Evolutionary conservation across 140 eudicot genomes (phyloP).

Genomic region (Stevia rebaudiana): DNA sequence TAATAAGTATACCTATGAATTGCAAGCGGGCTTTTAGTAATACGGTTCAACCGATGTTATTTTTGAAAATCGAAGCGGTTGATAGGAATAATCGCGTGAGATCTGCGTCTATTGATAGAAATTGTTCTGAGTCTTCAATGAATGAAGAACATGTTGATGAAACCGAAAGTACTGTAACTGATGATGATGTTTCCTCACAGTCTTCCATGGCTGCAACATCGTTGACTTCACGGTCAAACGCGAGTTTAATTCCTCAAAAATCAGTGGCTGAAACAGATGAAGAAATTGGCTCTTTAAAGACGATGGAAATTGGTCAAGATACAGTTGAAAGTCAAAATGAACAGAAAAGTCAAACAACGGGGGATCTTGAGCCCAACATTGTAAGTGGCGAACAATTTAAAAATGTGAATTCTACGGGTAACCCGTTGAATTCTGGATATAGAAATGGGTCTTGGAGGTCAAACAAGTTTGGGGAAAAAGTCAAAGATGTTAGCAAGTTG

Average conservation of each 20-base stretch:
- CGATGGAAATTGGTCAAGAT: constrained; percentile 15
- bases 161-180: constrained; percentile 56
- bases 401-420: constrained; percentile 47
- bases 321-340: constrained; percentile 26
- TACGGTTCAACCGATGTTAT: constrained; percentile 60
- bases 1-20: constrained; percentile 58
- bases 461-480: constrained; percentile 24
- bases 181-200: constrained; percentile 82
- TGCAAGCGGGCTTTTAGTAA: constrained; percentile 78
- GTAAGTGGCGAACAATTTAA: constrained; percentile 28
- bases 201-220: constrained; percentile 59
- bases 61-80: constrained; percentile 51
- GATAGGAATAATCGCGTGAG: constrained; percentile 42
- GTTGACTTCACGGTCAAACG: constrained; percentile 34
- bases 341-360: constrained; percentile 17
- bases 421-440: constrained; percentile 40
- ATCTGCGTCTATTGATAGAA: constrained; percentile 51
- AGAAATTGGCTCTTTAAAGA: constrained; percentile 2
- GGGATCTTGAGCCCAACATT: constrained; percentile 20
- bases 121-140: constrained; percentile 42
- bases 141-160: constrained; percentile 74
- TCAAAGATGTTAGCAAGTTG: constrained; percentile 38
- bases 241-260: constrained; percentile 34
- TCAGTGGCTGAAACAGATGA: constrained; percentile 19
- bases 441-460: constrained; percentile 42